A percentile compares a stretch with the other conserved stretches of the same genome.
These are phyloP conservation scores for Aspergillus ibericus DNA, from an alignment of 2,329 filamentous ascomycete species.

Conservation along the genomic window DNA sequence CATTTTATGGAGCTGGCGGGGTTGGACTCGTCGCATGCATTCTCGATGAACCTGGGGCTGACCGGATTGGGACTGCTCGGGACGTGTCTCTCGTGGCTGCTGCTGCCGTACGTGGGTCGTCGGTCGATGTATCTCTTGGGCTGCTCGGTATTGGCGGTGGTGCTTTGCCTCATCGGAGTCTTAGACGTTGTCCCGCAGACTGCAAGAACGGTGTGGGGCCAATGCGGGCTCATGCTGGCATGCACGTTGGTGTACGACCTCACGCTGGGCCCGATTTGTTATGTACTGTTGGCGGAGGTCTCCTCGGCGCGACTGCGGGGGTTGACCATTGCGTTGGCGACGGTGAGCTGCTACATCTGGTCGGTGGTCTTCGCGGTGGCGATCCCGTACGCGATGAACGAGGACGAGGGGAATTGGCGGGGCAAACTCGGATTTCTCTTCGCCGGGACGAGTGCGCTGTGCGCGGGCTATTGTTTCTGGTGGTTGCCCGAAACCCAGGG, in stretches of 20 bases:
- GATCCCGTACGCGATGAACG: conserved; percentile 39
- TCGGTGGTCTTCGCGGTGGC: conserved; percentile 34
- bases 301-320: conserved; percentile 53
- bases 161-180: conserved; percentile 41
- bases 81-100: conserved; percentile 43
- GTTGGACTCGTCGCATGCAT: conserved; percentile 23
- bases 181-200: conserved; percentile 40
- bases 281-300: conserved; percentile 53
- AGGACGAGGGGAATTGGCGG: conserved; percentile 28
- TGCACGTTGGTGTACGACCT: conserved; percentile 53
- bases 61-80: conserved; percentile 46
- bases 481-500: conserved; percentile 34
- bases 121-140: conserved; percentile 43
- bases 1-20: conserved; percentile 39
- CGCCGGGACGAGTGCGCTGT: conserved; percentile 23
- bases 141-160: conserved; percentile 31
- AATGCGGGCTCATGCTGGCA: conserved; percentile 38
- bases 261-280: conserved; percentile 56
- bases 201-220: conserved; percentile 37
- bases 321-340: conserved; percentile 48
- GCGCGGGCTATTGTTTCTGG: conserved; percentile 32
- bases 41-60: conserved; percentile 41
- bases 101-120: conserved; percentile 41
- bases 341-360: conserved; percentile 23
- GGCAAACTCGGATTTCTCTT: conserved; percentile 37